Conservation (phyloP, 2,329 filamentous ascomycete genomes). For the Knufia petricola region DNA sequence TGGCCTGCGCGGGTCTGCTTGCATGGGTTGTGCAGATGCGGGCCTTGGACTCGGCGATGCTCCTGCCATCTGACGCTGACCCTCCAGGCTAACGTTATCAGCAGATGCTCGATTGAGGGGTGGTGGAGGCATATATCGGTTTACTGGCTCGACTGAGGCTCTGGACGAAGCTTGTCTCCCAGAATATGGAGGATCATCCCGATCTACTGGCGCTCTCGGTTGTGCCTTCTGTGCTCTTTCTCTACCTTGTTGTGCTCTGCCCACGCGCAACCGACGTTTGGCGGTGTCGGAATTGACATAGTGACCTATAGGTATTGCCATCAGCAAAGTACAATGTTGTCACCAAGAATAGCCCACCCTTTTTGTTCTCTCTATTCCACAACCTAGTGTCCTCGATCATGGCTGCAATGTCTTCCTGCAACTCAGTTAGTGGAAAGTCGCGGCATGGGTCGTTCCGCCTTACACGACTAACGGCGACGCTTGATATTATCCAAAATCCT, state of each 20-base stretch:
- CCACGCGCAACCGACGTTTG: constrained; percentile 2
- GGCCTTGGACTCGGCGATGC: constrained; percentile 1
- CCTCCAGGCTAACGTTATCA: constrained; percentile 1
- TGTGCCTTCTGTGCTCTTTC: constrained; percentile 1
- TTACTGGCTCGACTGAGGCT: neutral
- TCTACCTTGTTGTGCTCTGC: constrained; percentile 1
- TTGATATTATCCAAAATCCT: constrained; percentile 8
- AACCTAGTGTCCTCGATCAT: constrained; percentile 9
- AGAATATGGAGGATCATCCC: neutral
- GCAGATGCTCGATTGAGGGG: constrained; percentile 1
- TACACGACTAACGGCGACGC: constrained; percentile 5
- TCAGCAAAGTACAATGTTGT: neutral
- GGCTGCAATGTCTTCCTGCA: constrained; percentile 6
- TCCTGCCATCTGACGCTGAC: neutral
- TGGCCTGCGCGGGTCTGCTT: constrained; percentile 1
- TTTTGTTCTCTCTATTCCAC: constrained; percentile 2
- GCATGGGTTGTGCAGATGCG: constrained; percentile 1
- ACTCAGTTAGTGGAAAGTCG: neutral
- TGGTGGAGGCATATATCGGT: neutral
- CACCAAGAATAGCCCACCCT: neutral
- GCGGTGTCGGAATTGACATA: constrained; percentile 8
- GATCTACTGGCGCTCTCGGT: neutral
- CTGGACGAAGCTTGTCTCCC: neutral
- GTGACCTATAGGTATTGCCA: neutral
- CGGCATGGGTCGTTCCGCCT: neutral